A percentile compares a stretch with the other conserved stretches of the same genome.
Conservation (phyloP, 257 asterid species). For the Nicotiana tomentosiformis region DNA sequence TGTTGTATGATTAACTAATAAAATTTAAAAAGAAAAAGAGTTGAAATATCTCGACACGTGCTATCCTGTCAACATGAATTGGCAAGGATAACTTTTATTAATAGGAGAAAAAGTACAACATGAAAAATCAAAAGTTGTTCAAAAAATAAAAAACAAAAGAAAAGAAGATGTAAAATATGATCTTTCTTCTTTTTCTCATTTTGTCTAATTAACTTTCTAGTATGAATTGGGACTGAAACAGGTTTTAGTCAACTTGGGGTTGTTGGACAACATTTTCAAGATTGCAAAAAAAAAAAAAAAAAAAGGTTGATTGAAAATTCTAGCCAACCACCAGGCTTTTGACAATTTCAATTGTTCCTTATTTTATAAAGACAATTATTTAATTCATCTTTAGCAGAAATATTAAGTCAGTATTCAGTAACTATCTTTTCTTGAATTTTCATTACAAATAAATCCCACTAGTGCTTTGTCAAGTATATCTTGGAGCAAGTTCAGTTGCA, state of each 20-base stretch:
- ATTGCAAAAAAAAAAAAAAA: no score
- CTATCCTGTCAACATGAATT: neutral
- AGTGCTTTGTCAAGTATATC: neutral
- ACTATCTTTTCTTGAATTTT: no score
- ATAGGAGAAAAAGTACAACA: neutral
- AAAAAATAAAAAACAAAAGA: neutral
- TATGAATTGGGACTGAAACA: no score
- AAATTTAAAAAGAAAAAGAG: neutral
- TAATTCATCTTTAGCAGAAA: no score
- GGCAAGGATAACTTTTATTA: neutral
- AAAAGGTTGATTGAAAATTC: no score
- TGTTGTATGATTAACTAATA: neutral
- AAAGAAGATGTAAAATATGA: neutral
- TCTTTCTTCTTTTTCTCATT: neutral
- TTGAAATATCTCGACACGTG: neutral
- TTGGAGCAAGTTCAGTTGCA: no score
- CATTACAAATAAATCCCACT: neutral
- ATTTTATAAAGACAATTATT: no score
- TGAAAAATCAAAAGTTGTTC: neutral
- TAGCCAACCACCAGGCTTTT: no score
- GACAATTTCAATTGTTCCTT: no score
- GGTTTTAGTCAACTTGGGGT: neutral
- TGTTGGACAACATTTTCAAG: neutral
- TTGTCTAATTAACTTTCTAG: neutral
- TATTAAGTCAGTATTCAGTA: no score